Evolutionary conservation across 352 stramenopile species (phyloP), one percentile per base, ranked within the genome.

Genomic region (Globisporangium heterothallicum): DNA sequence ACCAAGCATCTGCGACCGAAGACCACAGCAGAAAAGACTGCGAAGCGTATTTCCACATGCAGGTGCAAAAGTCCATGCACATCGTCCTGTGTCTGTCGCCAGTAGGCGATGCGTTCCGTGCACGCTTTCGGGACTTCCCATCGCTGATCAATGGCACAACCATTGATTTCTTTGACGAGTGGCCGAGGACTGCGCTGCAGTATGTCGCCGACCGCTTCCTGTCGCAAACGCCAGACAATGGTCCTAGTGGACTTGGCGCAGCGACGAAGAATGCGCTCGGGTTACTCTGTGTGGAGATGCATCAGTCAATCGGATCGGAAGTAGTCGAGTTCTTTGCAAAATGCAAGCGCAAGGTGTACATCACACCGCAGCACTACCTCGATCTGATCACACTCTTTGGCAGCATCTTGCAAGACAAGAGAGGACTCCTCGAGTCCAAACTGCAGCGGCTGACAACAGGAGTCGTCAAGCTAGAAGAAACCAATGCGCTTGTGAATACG

Each of bases 81-180:
- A 69, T 98, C 24, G 83, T 96, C n/a, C 57, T 98, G 5, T 96
- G 86, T 36, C 84, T 98, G 57, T 92, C 78, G 12, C 92, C 89
- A 1, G 76, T 86, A 16, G 69, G 75, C 14, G 74, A 91, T 38
- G 47, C 57, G 5, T 98, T 98, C 59, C 84, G 89, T 0, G 72
- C 67, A 2, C 75, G 86, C 2, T 76, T 97, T 18, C 76, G 90
- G 3, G 92, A 96, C 58, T 98, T 98, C 24, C 92, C 92, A 14
- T 90, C 89, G 5, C 59, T 98, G 4, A 84, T 97, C 26, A 97
- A 97, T 59, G 97, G 92, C 59, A 97, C 83, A 19, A 97, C 90
- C 0, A 97, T 97, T 38, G 85, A 97, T 46, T 97, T 80, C 69
- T 98, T 98, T 53, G 73, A 92, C n/a, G 85, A 89, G 43, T 98